These are phyloP conservation scores for Neckera pumila DNA, from an alignment of 225 moss, liverwort and hornwort species.

Conservation along the genomic window DNA sequence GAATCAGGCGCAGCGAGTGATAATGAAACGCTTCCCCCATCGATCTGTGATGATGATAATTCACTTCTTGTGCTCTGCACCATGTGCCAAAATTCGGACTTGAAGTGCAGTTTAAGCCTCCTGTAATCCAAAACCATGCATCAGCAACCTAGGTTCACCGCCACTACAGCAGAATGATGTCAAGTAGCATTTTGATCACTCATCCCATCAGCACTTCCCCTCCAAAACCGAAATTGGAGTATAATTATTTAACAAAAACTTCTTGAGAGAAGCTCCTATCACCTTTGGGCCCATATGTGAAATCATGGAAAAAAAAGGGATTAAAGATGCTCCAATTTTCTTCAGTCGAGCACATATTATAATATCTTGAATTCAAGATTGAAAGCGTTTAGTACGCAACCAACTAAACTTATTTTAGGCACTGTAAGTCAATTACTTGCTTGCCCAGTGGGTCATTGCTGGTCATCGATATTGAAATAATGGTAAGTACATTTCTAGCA, in stretches of 20 bases:
- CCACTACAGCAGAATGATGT: not conserved
- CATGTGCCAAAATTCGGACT: slow-evolving; percentile 11
- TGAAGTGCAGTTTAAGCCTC: slow-evolving; percentile 5
- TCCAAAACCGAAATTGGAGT: not conserved
- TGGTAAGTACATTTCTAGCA: not conserved
- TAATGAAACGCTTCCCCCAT: slow-evolving; percentile 13
- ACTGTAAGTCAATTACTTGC: too few relatives aligned
- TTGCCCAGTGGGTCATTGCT: not conserved
- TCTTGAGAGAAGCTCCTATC: not conserved
- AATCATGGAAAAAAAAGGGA: not conserved
- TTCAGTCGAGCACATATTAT: not conserved
- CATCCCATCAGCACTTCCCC: not conserved
- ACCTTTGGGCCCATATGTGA: not conserved
- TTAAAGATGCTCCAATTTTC: not conserved
- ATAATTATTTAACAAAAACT: not conserved
- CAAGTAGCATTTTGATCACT: not conserved
- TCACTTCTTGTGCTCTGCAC: slow-evolving; percentile 17
- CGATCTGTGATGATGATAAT: slow-evolving; percentile 23
- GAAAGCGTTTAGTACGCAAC: not conserved
- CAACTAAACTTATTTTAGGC: not conserved
- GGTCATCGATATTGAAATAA: not conserved
- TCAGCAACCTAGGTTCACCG: not conserved
- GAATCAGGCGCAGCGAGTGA: not conserved
- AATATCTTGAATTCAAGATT: not conserved
- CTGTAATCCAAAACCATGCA: not conserved